Percentiles rank a stretch among this genome's conserved stretches.
Evolutionary conservation across 805 yeast genomes (phyloP).

Genomic region (Candida boidinii): DNA sequence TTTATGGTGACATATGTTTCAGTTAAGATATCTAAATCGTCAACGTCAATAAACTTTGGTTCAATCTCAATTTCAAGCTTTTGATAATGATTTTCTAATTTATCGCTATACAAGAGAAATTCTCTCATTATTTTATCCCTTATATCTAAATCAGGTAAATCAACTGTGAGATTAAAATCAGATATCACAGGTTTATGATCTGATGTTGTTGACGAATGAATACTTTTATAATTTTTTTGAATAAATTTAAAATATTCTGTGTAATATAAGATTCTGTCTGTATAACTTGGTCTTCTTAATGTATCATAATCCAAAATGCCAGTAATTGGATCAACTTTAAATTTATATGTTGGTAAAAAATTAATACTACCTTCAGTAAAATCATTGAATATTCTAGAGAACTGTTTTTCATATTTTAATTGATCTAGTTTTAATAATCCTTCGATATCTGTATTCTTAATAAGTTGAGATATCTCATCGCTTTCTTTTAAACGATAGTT

Average conservation of each 20-base stretch:
- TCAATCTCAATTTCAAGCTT: no score
- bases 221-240: constrained; percentile 12
- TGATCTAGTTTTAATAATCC: constrained; percentile 36
- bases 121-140: no score
- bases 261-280: constrained; percentile 44
- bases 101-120: no score
- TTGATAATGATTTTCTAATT: no score
- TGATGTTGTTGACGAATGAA: constrained; percentile 23
- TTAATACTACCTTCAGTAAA: constrained; percentile 38
- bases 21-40: no score
- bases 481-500: constrained; percentile 36
- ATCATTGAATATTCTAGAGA: constrained; percentile 29
- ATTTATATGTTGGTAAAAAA: constrained; percentile 51
- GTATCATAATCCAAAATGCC: constrained; percentile 18
- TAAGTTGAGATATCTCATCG: constrained; percentile 5
- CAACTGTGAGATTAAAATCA: constrained; percentile 22
- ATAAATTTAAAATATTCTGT: constrained; percentile 12
- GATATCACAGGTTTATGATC: constrained; percentile 52
- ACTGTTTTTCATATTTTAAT: constrained; percentile 25
- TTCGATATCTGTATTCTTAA: constrained; percentile 21
- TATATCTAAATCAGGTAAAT: constrained; percentile 30
- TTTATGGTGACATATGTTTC: no score
- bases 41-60: no score
- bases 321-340: no score
- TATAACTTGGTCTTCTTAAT: constrained; percentile 45